Evolutionary conservation across 345 rosid species (phyloP).

Genomic region (Gossypium herbaceum): DNA sequence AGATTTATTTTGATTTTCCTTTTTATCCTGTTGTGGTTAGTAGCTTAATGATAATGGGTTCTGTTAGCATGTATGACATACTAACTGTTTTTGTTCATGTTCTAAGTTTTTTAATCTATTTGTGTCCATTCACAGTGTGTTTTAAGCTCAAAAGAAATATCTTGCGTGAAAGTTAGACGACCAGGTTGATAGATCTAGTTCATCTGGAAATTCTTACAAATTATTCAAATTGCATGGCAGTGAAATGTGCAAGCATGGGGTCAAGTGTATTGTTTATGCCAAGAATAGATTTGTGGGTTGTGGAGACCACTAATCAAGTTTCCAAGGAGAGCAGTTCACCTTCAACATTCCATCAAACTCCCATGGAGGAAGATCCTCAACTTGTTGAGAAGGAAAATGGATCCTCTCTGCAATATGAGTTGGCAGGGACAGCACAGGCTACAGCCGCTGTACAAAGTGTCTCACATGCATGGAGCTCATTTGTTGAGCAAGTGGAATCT

Average conservation of each 20-base stretch:
- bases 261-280: constrained; percentile 81
- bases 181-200: neutral
- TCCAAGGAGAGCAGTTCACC: constrained; percentile 26
- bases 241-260: constrained; percentile 70
- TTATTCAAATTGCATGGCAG: constrained; percentile 43
- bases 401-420: constrained; percentile 22
- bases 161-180: neutral
- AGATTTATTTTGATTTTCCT: neutral
- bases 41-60: neutral
- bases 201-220: constrained; percentile 8
- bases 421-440: constrained; percentile 26
- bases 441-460: constrained; percentile 28
- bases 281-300: constrained; percentile 92
- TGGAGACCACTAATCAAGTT: constrained; percentile 38
- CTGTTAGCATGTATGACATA: neutral
- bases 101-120: neutral
- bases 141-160: neutral
- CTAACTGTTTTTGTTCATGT: neutral
- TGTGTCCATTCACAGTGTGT: neutral
- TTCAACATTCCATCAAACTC: constrained; percentile 15
- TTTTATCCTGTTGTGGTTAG: neutral
- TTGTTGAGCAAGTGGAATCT: constrained; percentile 83
- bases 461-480: constrained; percentile 80
- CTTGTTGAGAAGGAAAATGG: constrained; percentile 15
- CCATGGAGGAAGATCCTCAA: constrained; percentile 29